These are phyloP conservation scores for Macrolepiota albuminosa DNA, from an alignment of 768 basidiomycete species.

Conservation along the genomic window DNA sequence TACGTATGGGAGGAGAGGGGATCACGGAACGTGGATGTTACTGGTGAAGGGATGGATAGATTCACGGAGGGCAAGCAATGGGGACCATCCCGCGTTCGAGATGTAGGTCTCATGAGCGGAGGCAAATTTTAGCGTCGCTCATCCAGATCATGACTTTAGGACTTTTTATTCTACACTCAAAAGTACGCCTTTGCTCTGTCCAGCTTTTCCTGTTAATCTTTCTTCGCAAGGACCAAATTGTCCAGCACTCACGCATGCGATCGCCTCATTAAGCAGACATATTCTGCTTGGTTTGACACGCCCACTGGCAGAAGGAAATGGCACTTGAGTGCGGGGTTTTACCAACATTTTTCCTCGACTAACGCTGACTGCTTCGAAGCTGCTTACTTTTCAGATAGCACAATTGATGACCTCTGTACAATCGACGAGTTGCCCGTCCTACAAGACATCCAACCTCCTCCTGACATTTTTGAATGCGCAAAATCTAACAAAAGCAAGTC, in stretches of 20 bases:
- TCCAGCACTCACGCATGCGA: slow-evolving; percentile 54
- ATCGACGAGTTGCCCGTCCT: slow-evolving; percentile 64
- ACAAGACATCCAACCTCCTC: slow-evolving; percentile 57
- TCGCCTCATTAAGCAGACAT: slow-evolving; percentile 77
- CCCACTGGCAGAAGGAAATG: slow-evolving; percentile 67
- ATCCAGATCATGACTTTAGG: slow-evolving; percentile 35
- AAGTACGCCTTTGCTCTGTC: slow-evolving; percentile 48
- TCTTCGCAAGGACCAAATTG: slow-evolving; percentile 12
- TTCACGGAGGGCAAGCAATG: slow-evolving; percentile 83
- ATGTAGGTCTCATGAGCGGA: slow-evolving; percentile 41
- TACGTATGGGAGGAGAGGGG: slow-evolving; percentile 76
- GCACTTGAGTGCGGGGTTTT: slow-evolving; percentile 68
- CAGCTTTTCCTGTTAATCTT: background rate
- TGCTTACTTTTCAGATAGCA: slow-evolving; percentile 78
- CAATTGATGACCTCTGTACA: slow-evolving; percentile 64
- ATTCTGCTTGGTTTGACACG: slow-evolving; percentile 72
- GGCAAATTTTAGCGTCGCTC: slow-evolving; percentile 7
- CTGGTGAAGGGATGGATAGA: slow-evolving; percentile 77
- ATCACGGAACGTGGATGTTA: slow-evolving; percentile 61
- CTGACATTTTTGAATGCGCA: slow-evolving; percentile 67
- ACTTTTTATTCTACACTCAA: slow-evolving; percentile 84
- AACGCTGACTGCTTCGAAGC: slow-evolving; percentile 34
- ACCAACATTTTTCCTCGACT: slow-evolving; percentile 4
- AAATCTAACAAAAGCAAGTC: slow-evolving; percentile 48
- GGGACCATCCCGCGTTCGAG: slow-evolving; percentile 80